Evolutionary conservation across 23 red algal species (phyloP), one percentile per base, ranked within the genome.

Genomic region (Pyropia haitanensis): DNA sequence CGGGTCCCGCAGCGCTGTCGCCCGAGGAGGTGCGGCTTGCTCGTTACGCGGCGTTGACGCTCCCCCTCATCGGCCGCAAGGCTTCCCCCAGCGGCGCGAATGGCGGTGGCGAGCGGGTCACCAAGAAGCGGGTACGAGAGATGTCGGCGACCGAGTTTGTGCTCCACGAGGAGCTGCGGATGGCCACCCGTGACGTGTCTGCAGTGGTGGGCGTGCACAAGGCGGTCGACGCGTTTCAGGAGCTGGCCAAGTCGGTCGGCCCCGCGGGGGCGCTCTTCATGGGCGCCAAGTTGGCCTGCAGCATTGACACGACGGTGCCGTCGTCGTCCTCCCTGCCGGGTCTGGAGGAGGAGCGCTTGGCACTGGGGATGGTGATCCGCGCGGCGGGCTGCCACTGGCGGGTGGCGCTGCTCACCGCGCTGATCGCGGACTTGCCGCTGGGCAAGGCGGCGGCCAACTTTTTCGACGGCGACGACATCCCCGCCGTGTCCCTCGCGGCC

Each of bases 351-450:
- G 65, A 82, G 27, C 20, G 78, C 16, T 53, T 82, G 49, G 22
- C 63, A 28, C 63, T 60, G 23, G 78, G 65, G 0, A 60, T 57
- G 29, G 78, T 72, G 27, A 51, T 88, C 26, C 54, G 75, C 55
- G 17, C 58, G 1, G 84, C 76, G 9, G 84, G 84, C 14, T 50
- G 52, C 5, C 71, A 33, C 13, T 88, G 84, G 74, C 65, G 76
- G 5, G 68, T 67, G 27, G 74, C 66, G 1, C 62, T 88, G 20
- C 68, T 65, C 26, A 79, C 71, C 19, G 84, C 64, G 19, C 53
- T 80, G 27, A 63, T 88, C 14, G 71, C 63, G 61, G 84, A 79
- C 31, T 27, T 80, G 18, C 67, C 64, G 27, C 68, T 64, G 1
- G 60, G 39, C 5, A 73, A 63, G 20, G 60, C 51, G 49, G 66